Evolutionary conservation across 2,329 filamentous ascomycete genomes (phyloP).

Genomic region (Curvularia hawaiiensis): DNA sequence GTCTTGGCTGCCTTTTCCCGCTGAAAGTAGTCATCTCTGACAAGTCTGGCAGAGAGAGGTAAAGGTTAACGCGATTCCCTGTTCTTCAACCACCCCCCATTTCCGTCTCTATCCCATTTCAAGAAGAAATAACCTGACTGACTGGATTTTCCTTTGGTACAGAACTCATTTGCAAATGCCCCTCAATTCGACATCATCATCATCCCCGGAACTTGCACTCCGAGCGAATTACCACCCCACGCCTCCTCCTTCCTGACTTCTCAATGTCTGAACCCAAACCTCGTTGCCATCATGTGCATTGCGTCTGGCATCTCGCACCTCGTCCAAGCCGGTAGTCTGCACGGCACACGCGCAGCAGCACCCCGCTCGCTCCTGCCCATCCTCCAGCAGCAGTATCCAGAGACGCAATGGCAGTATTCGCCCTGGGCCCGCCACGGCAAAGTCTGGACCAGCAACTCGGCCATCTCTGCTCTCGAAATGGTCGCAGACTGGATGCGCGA

Average conservation of each 20-base stretch:
- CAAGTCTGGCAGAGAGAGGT: conserved; percentile 44
- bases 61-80: conserved; percentile 44
- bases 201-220: conserved; percentile 40
- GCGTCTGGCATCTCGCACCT: conserved; percentile 40
- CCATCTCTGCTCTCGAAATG: conserved; percentile 42
- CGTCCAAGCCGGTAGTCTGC: conserved; percentile 35
- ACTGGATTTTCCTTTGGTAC: conserved; percentile 6
- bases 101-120: no score
- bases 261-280: conserved; percentile 32
- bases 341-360: conserved; percentile 34
- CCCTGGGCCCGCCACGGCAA: conserved; percentile 39
- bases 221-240: conserved; percentile 25
- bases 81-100: conserved; percentile 5
- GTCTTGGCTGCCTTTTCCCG: conserved; percentile 26
- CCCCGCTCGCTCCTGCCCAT: conserved; percentile 31
- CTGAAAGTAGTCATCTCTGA: conserved; percentile 33
- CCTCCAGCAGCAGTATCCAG: conserved; percentile 36
- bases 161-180: conserved; percentile 44
- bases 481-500: conserved; percentile 42
- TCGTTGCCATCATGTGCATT: conserved; percentile 39
- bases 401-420: conserved; percentile 36
- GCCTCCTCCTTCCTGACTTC: conserved; percentile 34
- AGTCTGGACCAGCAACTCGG: conserved; percentile 43
- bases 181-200: conserved; percentile 46
- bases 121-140: conserved; percentile 16